Evolutionary conservation across 306 rosid species (phyloP).

Genomic region (apple (Malus domestica)): DNA sequence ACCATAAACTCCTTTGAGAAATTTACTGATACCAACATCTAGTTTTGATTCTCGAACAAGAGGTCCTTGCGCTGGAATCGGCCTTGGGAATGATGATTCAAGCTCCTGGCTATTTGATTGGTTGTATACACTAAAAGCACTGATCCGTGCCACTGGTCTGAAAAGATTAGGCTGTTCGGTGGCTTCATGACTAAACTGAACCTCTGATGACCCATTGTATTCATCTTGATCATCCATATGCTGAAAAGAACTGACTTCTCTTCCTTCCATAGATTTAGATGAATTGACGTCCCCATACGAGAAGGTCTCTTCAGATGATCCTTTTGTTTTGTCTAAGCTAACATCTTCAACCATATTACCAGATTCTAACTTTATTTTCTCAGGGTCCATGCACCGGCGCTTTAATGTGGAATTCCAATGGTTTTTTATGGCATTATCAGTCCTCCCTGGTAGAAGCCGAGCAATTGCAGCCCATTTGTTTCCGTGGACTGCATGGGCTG

Average conservation of each 20-base stretch:
- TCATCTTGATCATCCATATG: constrained; percentile 42
- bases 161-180: constrained; percentile 58
- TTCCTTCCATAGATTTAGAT: constrained; percentile 61
- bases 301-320: constrained; percentile 82
- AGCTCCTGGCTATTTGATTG: constrained; percentile 43
- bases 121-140: constrained; percentile 71
- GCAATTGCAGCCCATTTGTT: constrained; percentile 95
- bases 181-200: constrained; percentile 34
- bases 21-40: constrained; percentile 46
- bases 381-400: constrained; percentile 56
- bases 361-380: constrained; percentile 49
- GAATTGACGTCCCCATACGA: constrained; percentile 82
- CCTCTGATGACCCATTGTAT: constrained; percentile 35
- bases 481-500: constrained; percentile 85
- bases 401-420: constrained; percentile 91
- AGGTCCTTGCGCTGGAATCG: constrained; percentile 63
- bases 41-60: constrained; percentile 45
- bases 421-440: constrained; percentile 86
- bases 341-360: constrained; percentile 43
- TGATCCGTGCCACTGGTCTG: constrained; percentile 68
- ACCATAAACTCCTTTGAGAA: constrained; percentile 45
- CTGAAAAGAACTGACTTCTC: constrained; percentile 57
- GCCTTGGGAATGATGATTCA: constrained; percentile 32
- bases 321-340: constrained; percentile 76
- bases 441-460: constrained; percentile 75